phyloP scores from a whole-genome alignment of 768 basidiomycete genomes.

The Boletus eberwhitei region DNA sequence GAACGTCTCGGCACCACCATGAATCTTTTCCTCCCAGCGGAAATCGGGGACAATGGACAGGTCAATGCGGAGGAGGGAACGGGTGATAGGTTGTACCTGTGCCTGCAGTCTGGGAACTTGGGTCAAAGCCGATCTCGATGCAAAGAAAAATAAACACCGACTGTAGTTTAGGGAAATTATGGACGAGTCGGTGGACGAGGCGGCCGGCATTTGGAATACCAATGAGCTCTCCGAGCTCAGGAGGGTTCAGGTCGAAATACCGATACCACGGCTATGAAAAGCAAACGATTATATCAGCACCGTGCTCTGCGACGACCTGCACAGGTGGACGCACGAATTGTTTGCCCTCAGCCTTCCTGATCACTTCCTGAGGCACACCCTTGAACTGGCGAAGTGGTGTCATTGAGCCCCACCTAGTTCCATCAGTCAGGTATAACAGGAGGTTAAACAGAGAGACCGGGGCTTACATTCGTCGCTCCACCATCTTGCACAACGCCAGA shows the following conservation, averaged over 20 bases:
- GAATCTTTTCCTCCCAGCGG: constrained; percentile 95
- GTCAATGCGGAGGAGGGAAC: constrained; percentile 88
- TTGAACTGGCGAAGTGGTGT: constrained; percentile 96
- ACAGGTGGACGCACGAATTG: constrained; percentile 71
- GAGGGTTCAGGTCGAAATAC: constrained; percentile 89
- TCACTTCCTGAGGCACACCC: constrained; percentile 79
- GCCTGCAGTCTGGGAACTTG: constrained; percentile 66
- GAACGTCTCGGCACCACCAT: constrained; percentile 86
- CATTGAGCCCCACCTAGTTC: constrained; percentile 91
- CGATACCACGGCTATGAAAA: constrained; percentile 82
- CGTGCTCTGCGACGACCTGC: background rate
- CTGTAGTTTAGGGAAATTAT: constrained; percentile 95
- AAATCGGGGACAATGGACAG: constrained; percentile 96
- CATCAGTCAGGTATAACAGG: background rate
- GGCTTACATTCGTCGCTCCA: constrained; percentile 75
- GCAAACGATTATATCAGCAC: background rate
- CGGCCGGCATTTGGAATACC: constrained; percentile 92
- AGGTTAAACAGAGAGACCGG: background rate
- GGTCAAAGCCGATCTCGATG: background rate
- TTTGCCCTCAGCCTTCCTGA: constrained; percentile 91
- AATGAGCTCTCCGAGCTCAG: constrained; percentile 93
- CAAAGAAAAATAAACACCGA: constrained; percentile 32
- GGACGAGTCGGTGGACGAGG: constrained; percentile 88
- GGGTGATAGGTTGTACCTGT: constrained; percentile 94
- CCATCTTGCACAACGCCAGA: constrained; percentile 95